Percentiles rank a stretch among this genome's conserved stretches.
These are phyloP conservation scores for Cladophialophora chaetospira DNA, from an alignment of 2,329 filamentous ascomycete genomes.

Conservation along the genomic window DNA sequence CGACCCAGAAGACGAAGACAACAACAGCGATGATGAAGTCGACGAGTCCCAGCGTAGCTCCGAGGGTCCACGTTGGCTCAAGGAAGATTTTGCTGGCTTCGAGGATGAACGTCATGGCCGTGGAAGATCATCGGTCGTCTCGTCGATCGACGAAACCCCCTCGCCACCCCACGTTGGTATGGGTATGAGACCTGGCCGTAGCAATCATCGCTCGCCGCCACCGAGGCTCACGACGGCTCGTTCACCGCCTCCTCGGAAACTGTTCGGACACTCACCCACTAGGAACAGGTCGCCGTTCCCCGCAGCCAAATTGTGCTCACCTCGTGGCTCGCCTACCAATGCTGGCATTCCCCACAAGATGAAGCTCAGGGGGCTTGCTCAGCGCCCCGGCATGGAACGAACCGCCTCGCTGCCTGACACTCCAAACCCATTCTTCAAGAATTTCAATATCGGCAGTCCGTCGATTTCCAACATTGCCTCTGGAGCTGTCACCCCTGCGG, in stretches of 20 bases:
- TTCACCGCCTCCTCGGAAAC: conserved; percentile 45
- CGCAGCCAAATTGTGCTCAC: conserved; percentile 54
- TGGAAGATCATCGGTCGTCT: conserved; percentile 50
- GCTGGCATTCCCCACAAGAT: conserved; percentile 38
- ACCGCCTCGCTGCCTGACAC: conserved; percentile 86
- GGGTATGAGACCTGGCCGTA: conserved; percentile 35
- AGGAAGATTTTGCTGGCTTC: conserved; percentile 70
- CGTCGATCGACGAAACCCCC: conserved; percentile 61
- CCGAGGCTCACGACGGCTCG: conserved; percentile 31
- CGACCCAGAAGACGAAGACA: conserved; percentile 83
- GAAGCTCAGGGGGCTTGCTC: conserved; percentile 55
- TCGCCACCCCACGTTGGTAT: conserved; percentile 60
- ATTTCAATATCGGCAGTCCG: conserved; percentile 40
- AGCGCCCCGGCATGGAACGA: conserved; percentile 67
- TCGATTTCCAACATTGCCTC: conserved; percentile 33
- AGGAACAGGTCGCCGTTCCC: conserved; percentile 72
- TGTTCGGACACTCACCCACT: conserved; percentile 72
- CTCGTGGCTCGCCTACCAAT: conserved; percentile 46
- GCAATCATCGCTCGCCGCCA: conserved; percentile 20
- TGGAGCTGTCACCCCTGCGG: conserved; percentile 25
- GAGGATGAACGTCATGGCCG: conserved; percentile 54
- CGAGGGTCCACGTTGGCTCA: conserved; percentile 69
- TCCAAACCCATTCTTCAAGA: conserved; percentile 66
- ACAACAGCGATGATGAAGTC: conserved; percentile 65
- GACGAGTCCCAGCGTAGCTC: conserved; percentile 49